Evolutionary conservation across 1,284 basidiomycete species (phyloP).

Genomic region (Farysia itapuensis): DNA sequence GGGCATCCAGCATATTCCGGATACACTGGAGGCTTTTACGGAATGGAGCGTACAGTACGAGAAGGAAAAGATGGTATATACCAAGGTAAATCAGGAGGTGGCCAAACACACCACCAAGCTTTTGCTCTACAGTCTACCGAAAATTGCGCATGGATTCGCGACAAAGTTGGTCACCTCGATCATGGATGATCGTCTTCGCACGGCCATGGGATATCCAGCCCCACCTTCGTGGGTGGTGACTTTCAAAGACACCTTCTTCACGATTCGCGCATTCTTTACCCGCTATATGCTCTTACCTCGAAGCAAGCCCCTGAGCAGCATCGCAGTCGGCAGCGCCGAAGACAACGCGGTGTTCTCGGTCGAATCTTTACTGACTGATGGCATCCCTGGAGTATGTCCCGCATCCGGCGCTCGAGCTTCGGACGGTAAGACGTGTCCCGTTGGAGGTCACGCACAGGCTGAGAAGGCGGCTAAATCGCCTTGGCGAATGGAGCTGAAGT

Average conservation of each 20-base stretch:
- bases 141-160: slow-evolving; percentile 11
- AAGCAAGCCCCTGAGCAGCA: slow-evolving; percentile 6
- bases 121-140: slow-evolving; percentile 15
- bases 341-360: slow-evolving; percentile 14
- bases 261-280: slow-evolving; percentile 2
- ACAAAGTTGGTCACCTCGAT: slow-evolving; percentile 11
- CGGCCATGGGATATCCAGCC: slow-evolving; percentile 14
- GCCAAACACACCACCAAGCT: slow-evolving; percentile 32
- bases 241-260: slow-evolving; percentile 13
- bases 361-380: slow-evolving; percentile 12
- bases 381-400: slow-evolving; percentile 27
- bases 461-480: slow-evolving; percentile 5
- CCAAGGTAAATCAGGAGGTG: slow-evolving; percentile 18
- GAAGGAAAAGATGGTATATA: slow-evolving; percentile 14
- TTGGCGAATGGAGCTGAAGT: slow-evolving; percentile 26
- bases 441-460: slow-evolving; percentile 16
- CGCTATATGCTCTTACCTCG: slow-evolving; percentile 11
- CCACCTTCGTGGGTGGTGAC: slow-evolving; percentile 8
- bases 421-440: slow-evolving; percentile 31
- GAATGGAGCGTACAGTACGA: slow-evolving; percentile 35
- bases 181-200: slow-evolving; percentile 24
- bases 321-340: slow-evolving; percentile 14
- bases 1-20: slow-evolving; percentile 28
- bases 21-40: slow-evolving; percentile 9
- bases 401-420: slow-evolving; percentile 20